phyloP scores from a whole-genome alignment of 345 rosid genomes.

The Garcia nutans region DNA sequence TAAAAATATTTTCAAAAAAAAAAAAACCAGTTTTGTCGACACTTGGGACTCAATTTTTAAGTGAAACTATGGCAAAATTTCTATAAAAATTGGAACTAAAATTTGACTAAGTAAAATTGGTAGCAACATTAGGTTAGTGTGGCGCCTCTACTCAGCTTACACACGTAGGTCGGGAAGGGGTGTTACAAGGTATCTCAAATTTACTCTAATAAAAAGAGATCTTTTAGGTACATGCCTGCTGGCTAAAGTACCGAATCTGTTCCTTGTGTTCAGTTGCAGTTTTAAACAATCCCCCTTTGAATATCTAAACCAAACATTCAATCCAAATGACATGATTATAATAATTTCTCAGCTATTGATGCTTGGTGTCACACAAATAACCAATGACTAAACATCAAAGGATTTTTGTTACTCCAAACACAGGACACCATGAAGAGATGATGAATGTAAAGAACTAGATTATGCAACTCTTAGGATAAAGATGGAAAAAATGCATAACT shows the following conservation, averaged over 20 bases:
- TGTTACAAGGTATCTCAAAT: slow-evolving; percentile 5
- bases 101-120: too few species aligned
- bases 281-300: slow-evolving; percentile 92
- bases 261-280: slow-evolving; percentile 96
- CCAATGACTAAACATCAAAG: not conserved
- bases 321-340: slow-evolving; percentile 2
- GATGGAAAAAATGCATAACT: not conserved
- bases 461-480: not conserved
- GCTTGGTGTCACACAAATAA: not conserved
- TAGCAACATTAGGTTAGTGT: too few species aligned
- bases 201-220: slow-evolving; percentile 5
- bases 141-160: too few species aligned
- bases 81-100: too few species aligned
- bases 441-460: not conserved
- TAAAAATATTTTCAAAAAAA: too few species aligned
- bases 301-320: slow-evolving; percentile 49
- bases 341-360: slow-evolving; percentile 1
- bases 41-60: too few species aligned
- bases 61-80: too few species aligned
- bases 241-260: slow-evolving; percentile 92
- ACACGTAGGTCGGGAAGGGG: too few species aligned
- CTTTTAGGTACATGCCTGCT: slow-evolving; percentile 52
- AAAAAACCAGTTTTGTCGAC: too few species aligned
- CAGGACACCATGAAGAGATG: not conserved
- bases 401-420: not conserved